Base-by-base conservation (phyloP, 805 yeast species). In the Candida boleticola region DNA sequence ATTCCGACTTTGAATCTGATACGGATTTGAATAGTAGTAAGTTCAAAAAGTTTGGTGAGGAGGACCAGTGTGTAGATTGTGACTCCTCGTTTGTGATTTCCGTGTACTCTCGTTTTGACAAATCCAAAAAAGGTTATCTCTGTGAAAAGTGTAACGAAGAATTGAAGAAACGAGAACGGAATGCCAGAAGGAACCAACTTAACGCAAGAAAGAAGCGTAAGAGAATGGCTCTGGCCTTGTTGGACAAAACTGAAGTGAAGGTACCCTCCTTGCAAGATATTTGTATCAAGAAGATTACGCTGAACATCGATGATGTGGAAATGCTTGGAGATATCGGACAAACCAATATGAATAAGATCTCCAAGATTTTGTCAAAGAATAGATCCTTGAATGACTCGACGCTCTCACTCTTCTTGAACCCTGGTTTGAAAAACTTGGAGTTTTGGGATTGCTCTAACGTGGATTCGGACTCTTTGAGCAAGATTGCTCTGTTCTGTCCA, bases 381-480 rank as follows among this genome's bases (percentile, higher is more conserved):
- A 66, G 99, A 40, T 84, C 93, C 0, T 66, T 93, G 37, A 79
- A 83, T 53, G 81, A 84, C 48, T 66, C 75, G 14, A 89, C 97
- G 0, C 60, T 90, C 57, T 66, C 81, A 36, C 68, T 93, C 37
- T 92, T 93, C 55, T 64, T 93, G 40, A 79, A 80, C 36, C 75
- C 88, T 0, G 71, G 74, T 13, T 58, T 80, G 37, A 75, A 63
- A 42, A 59, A 64, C 3, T 63, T 93, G 22, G 85, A 85, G 47
- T 80, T 93, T 48, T 88, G 96, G 89, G 99, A 93, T 63, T 93
- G 99, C 60, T 89, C 97, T 0, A 81, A 80, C 37, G 71, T 93
- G 14, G 77, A 80, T 19, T 73, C 75, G 31, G 83, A 77, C 46
- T 77, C 93, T 0, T 74, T 83, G 46, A 76, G 77, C 51, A 73